Percentiles rank a stretch among this genome's conserved stretches.
Evolutionary conservation across 2,329 filamentous ascomycete species (phyloP).

Genomic region (Dactylellina leptospora): DNA sequence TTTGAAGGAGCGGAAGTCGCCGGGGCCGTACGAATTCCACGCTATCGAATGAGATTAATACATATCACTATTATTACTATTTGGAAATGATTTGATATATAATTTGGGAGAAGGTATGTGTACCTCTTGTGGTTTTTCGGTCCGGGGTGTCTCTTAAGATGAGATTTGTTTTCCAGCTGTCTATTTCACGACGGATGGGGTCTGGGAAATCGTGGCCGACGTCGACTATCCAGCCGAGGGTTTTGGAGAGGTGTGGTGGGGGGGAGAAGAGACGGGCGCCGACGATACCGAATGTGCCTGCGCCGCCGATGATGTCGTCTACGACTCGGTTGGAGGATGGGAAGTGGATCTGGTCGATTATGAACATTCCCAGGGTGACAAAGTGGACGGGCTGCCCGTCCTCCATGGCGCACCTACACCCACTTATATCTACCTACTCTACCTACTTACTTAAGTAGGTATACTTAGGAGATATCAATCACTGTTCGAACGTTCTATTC

Average conservation of each 20-base stretch:
- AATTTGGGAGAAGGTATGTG: neutral
- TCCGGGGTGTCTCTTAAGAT: constrained; percentile 72
- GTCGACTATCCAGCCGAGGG: constrained; percentile 90
- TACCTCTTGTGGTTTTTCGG: constrained; percentile 80
- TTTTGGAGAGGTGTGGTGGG: constrained; percentile 67
- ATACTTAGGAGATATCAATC: too few relatives aligned
- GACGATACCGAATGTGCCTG: constrained; percentile 79
- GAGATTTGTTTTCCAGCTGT: constrained; percentile 78
- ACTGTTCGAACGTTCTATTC: too few relatives aligned
- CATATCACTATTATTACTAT: neutral
- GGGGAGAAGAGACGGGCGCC: constrained; percentile 90
- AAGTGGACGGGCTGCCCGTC: constrained; percentile 66
- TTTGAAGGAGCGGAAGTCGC: constrained; percentile 72
- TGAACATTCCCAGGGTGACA: constrained; percentile 77
- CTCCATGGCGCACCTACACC: constrained; percentile 20
- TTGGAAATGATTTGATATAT: neutral
- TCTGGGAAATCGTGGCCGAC: constrained; percentile 85
- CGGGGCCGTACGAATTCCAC: constrained; percentile 42
- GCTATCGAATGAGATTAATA: constrained; percentile 70
- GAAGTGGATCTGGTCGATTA: constrained; percentile 90
- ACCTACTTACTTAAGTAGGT: too few relatives aligned
- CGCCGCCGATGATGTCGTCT: constrained; percentile 83
- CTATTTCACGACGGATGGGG: constrained; percentile 70
- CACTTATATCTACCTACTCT: too few relatives aligned
- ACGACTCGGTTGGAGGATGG: constrained; percentile 69